Evolutionary conservation across 768 basidiomycete genomes (phyloP).

Genomic region (Boletus vinaceobasis): DNA sequence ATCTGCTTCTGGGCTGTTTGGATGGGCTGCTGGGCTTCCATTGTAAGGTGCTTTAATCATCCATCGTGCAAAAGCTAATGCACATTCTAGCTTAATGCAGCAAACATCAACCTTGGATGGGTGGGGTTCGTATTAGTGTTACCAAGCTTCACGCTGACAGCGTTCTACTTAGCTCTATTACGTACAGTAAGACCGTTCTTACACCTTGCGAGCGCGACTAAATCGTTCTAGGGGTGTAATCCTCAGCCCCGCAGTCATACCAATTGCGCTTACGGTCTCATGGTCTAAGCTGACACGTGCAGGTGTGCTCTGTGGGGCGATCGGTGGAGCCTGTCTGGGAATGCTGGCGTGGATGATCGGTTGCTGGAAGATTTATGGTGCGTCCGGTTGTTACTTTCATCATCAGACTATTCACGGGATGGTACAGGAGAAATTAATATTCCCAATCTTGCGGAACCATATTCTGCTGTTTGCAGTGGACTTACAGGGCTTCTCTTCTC

Average conservation of each 20-base stretch:
- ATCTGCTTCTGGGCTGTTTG: conserved; percentile 43
- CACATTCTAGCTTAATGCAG: conserved; percentile 39
- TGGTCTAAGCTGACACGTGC: conserved; percentile 44
- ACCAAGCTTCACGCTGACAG: conserved; percentile 1
- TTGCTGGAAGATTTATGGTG: conserved; percentile 48
- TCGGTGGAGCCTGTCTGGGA: conserved; percentile 40
- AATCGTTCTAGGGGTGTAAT: conserved; percentile 40
- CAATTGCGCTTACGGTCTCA: conserved; percentile 44
- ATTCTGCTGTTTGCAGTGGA: conserved; percentile 40
- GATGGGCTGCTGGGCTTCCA: conserved; percentile 43
- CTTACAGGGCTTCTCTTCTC: conserved; percentile 38
- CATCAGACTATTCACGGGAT: not conserved
- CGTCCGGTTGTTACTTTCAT: not conserved
- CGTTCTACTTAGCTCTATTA: conserved; percentile 36
- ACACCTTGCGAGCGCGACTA: not conserved
- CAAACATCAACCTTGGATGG: conserved; percentile 46
- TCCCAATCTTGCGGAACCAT: conserved; percentile 36
- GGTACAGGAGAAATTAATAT: conserved; percentile 35
- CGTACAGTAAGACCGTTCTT: conserved; percentile 34
- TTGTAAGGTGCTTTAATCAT: conserved; percentile 18
- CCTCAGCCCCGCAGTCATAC: conserved; percentile 49
- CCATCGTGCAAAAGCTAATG: not conserved
- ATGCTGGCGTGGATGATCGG: conserved; percentile 54
- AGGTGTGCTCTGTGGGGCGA: conserved; percentile 39
- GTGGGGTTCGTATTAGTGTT: conserved; percentile 21